Conservation (phyloP, 2,329 filamentous ascomycete species). For the Epichloe baconii region DNA sequence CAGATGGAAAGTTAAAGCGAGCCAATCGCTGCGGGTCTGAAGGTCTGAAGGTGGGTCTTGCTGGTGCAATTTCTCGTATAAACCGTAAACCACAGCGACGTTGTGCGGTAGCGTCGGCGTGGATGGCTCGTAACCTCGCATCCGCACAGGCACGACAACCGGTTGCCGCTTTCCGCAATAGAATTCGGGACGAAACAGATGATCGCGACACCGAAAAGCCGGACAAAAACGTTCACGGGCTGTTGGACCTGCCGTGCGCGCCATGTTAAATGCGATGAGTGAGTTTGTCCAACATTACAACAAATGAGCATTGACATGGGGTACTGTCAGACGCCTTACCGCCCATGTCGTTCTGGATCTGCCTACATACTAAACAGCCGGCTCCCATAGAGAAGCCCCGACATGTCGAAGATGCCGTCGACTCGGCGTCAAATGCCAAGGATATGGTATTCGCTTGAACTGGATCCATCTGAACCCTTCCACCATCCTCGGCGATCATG, state of each 20-base stretch:
- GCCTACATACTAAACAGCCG: neutral
- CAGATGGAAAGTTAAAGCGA: too few relatives aligned
- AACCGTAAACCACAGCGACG: too few relatives aligned
- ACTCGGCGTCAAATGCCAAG: slow-evolving; percentile 10
- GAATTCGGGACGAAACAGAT: neutral
- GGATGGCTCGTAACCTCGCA: too few relatives aligned
- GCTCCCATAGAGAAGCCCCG: neutral
- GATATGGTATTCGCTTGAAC: slow-evolving; percentile 10
- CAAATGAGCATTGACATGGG: too few relatives aligned
- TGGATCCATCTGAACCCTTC: slow-evolving; percentile 7
- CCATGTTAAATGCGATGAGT: slow-evolving; percentile 11
- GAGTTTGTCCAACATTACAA: neutral
- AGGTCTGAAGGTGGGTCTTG: too few relatives aligned
- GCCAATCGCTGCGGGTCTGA: too few relatives aligned
- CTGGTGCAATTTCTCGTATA: too few relatives aligned
- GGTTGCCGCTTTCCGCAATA: neutral
- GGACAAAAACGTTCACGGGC: slow-evolving; percentile 9
- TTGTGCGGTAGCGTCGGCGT: too few relatives aligned
- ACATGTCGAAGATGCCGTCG: slow-evolving; percentile 6
- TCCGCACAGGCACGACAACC: neutral
- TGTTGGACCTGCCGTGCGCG: slow-evolving; percentile 10
- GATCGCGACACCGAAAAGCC: neutral
- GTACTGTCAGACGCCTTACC: too few relatives aligned
- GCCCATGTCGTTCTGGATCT: too few relatives aligned
- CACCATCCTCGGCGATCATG: neutral